Evolutionary conservation across 1,284 basidiomycete species (phyloP).

Genomic region (Rhodotorula sp.): DNA sequence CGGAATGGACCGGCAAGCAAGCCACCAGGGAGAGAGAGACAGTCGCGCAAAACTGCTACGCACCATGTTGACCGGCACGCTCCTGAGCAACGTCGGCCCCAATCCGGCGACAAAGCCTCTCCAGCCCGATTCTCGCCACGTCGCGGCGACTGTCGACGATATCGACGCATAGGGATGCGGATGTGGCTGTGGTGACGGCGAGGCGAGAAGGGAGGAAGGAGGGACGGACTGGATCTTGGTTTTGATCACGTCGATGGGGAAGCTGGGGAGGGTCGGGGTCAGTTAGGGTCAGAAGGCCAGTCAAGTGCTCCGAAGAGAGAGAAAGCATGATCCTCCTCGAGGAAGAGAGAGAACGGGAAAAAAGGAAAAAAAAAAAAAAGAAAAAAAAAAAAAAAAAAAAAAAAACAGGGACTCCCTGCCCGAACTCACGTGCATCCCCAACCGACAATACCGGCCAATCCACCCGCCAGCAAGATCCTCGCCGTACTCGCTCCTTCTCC

Average conservation of each 20-base stretch:
- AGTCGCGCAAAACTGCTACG: slow-evolving; percentile 30
- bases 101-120: slow-evolving; percentile 71
- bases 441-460: slow-evolving; percentile 62
- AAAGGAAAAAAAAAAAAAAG: no score
- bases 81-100: slow-evolving; percentile 74
- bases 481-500: not conserved
- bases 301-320: no score
- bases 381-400: no score
- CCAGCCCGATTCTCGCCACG: slow-evolving; percentile 64
- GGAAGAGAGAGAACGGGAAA: not conserved
- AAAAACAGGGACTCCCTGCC: no score
- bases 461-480: slow-evolving; percentile 68
- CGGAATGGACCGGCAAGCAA: not conserved
- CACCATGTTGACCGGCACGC: slow-evolving; percentile 53
- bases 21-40: not conserved
- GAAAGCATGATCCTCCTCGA: not conserved
- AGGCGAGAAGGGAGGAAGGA: not conserved
- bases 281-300: not conserved
- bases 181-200: not conserved
- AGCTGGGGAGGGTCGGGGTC: slow-evolving; percentile 3
- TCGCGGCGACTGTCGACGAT: slow-evolving; percentile 59
- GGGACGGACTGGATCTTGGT: slow-evolving; percentile 68
- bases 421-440: slow-evolving; percentile 50
- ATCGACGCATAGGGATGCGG: slow-evolving; percentile 57
- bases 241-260: slow-evolving; percentile 81